Base-by-base conservation (phyloP, 805 yeast species). In the Blastobotrys attinorum region DNA sequence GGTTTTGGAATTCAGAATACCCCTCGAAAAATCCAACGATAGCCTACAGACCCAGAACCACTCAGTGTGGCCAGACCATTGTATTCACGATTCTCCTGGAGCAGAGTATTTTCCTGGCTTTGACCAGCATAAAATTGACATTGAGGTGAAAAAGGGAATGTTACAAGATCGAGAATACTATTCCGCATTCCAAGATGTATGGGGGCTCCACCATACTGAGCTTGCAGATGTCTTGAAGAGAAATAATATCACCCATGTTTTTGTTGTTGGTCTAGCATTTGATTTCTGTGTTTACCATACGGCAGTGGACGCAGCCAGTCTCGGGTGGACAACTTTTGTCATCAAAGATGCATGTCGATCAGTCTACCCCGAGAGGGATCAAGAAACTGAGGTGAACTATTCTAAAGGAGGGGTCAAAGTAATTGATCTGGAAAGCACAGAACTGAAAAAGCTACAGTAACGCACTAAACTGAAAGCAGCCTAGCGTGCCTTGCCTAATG, bases 21-120 rank as follows among this genome's bases (percentile, higher is more conserved):
- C 92, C 0, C 52, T 64, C 16, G 53, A 60, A 33, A 58, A 58
- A 0, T 47, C 49, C 34, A n/a, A n/a, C n/a, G n/a, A n/a, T n/a
- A n/a, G n/a, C n/a, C n/a, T n/a, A n/a, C 51, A 59, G 11, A 48
- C 64, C 31, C 53, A 47, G 3, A 79, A 77, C 49, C 69, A 72
- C 0, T 44, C 48, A 6, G 69, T 87, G 3, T 89, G 97, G 97
- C 97, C 97, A 0, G 89, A 76, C 44, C 97, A 89, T 59, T 89
- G 97, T 61, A 75, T 89, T 13, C 89, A 85, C 55, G 69, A 71
- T 41, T 70, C 88, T 0, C 39, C 50, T 3, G 97, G 97, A 0
- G 72, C 89, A 0, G 69, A 72, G 31, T 68, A 83, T 27, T 83
- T 85, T 3, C 50, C 61, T 0, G 75, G 66, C 48, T 67, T 87